Evolutionary conservation across 345 rosid species (phyloP).

Genomic region (Gossypium sturtianum): DNA sequence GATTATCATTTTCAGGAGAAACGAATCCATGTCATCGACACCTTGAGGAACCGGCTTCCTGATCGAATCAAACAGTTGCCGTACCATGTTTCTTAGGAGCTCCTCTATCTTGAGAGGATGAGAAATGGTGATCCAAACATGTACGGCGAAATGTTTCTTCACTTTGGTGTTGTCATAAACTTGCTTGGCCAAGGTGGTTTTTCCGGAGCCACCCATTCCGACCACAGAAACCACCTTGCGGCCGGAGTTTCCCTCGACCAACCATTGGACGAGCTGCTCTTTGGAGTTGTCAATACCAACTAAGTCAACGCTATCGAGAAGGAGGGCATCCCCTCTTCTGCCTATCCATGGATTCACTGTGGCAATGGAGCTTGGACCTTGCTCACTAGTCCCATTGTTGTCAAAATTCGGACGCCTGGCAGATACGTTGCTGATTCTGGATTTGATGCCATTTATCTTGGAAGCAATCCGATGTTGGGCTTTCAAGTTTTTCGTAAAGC

Average conservation of each 20-base stretch:
- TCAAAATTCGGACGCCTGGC: slow-evolving; percentile 14
- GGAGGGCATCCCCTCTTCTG: slow-evolving; percentile 26
- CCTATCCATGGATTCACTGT: not conserved
- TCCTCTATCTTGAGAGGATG: slow-evolving; percentile 17
- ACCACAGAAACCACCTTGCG: slow-evolving; percentile 21
- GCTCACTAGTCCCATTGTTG: slow-evolving; percentile 7
- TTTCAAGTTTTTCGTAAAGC: slow-evolving; percentile 12
- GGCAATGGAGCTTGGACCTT: slow-evolving; percentile 5
- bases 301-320: slow-evolving; percentile 22
- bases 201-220: slow-evolving; percentile 38
- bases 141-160: slow-evolving; percentile 14
- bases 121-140: slow-evolving; percentile 26
- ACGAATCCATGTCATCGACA: not conserved
- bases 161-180: slow-evolving; percentile 21
- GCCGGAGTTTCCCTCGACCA: not conserved
- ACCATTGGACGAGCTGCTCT: slow-evolving; percentile 1
- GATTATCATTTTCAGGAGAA: slow-evolving; percentile 13
- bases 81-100: slow-evolving; percentile 16
- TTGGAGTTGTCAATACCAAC: slow-evolving; percentile 21
- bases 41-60: slow-evolving; percentile 14
- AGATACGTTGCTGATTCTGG: slow-evolving; percentile 13
- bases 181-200: slow-evolving; percentile 30
- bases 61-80: slow-evolving; percentile 2
- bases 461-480: slow-evolving; percentile 20
- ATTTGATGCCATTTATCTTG: slow-evolving; percentile 20